These are phyloP conservation scores for Candida sonorensis DNA, from an alignment of 805 yeast genomes.

Conservation along the genomic window DNA sequence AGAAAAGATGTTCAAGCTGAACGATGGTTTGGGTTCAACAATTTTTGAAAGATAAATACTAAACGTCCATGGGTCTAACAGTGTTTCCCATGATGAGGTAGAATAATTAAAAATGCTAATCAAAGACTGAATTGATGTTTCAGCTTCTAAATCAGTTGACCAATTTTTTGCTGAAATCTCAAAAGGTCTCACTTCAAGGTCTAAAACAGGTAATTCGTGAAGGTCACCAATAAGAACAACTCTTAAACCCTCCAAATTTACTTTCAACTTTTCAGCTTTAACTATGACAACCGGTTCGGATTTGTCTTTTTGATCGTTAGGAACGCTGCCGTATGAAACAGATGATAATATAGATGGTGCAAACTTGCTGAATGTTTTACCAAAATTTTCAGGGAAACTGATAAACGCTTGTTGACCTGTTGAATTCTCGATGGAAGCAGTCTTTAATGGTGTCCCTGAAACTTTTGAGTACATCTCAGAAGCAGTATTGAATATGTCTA, in stretches of 20 bases:
- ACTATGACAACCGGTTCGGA: conserved; percentile 36
- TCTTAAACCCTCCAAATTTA: conserved; percentile 68
- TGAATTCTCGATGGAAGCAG: conserved; percentile 1
- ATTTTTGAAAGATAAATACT: conserved; percentile 59
- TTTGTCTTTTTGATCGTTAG: conserved; percentile 2
- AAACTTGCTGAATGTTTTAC: conserved; percentile 50
- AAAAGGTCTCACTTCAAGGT: conserved; percentile 67
- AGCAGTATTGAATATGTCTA: conserved; percentile 67
- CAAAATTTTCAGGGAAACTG: conserved; percentile 57
- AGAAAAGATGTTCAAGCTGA: conserved; percentile 66
- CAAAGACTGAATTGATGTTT: conserved; percentile 54
- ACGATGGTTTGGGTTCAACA: conserved; percentile 36
- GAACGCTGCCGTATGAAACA: conserved; percentile 30
- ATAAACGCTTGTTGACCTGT: conserved; percentile 21
- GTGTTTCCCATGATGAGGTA: conserved; percentile 91
- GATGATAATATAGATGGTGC: conserved; percentile 62
- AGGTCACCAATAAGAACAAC: conserved; percentile 83
- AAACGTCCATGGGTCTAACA: conserved; percentile 82
- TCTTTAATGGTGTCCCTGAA: conserved; percentile 10
- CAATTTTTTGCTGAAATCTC: conserved; percentile 66
- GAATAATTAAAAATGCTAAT: conserved; percentile 83
- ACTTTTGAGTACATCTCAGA: conserved; percentile 38
- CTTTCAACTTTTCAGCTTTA: conserved; percentile 61
- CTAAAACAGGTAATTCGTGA: conserved; percentile 83
- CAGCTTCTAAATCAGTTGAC: conserved; percentile 77